These are phyloP conservation scores for Fusarium concolor DNA, from an alignment of 2,329 filamentous ascomycete species.

Conservation along the genomic window DNA sequence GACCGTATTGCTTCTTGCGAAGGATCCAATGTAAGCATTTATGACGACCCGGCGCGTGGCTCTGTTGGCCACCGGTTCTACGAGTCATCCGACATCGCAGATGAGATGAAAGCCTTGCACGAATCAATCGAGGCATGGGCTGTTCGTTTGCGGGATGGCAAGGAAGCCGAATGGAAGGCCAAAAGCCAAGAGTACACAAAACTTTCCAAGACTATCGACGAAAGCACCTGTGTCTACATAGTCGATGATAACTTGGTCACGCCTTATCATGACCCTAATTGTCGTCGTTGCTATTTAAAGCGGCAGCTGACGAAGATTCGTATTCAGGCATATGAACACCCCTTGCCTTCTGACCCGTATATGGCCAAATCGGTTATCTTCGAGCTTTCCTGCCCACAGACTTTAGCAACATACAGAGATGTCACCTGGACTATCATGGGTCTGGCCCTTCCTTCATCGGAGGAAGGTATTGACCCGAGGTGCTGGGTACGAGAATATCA, in stretches of 20 bases:
- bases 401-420: slow-evolving; percentile 55
- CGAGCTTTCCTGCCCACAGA: slow-evolving; percentile 53
- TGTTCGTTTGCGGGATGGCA: slow-evolving; percentile 26
- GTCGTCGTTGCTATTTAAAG: slow-evolving; percentile 52
- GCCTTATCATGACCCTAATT: slow-evolving; percentile 44
- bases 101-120: slow-evolving; percentile 30
- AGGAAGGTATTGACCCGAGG: slow-evolving; percentile 33
- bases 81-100: slow-evolving; percentile 34
- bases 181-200: slow-evolving; percentile 49
- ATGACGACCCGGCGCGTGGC: slow-evolving; percentile 41
- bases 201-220: slow-evolving; percentile 48
- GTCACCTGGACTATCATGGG: slow-evolving; percentile 55
- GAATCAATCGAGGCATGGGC: slow-evolving; percentile 44
- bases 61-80: slow-evolving; percentile 47
- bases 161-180: slow-evolving; percentile 50
- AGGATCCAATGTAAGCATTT: slow-evolving; percentile 31
- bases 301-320: slow-evolving; percentile 46
- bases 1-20: slow-evolving; percentile 31
- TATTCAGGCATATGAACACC: slow-evolving; percentile 56
- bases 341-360: slow-evolving; percentile 50
- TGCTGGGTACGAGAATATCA: slow-evolving; percentile 43
- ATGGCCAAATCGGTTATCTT: slow-evolving; percentile 54
- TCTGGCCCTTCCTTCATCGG: slow-evolving; percentile 45
- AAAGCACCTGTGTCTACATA: slow-evolving; percentile 49
- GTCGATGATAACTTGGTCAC: slow-evolving; percentile 23